Evolutionary conservation across 1,139 yeast species (phyloP), one percentile per base, ranked within the genome.

Genomic region (Kurtzmaniella quercitrusa): DNA sequence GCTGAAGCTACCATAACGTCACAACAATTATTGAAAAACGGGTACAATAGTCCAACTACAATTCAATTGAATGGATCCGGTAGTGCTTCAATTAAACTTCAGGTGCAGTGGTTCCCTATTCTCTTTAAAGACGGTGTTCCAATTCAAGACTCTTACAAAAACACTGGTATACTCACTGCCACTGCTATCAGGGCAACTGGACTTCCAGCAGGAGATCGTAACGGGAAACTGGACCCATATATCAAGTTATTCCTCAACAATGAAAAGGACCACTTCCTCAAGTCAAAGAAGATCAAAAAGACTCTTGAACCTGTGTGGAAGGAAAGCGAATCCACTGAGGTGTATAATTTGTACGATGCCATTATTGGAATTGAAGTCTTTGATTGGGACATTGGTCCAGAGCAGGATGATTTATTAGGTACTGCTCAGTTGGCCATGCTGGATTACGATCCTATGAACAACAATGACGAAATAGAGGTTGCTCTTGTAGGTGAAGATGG

Each of bases 341-440:
- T 85, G 19, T 59, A 68, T 34, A 77, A 85, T 60, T 78, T 87
- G 57, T 79, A 76, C 45, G 82, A 81, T 57, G 79, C 89, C 11
- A 62, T 65, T 3, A 63, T 91, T 46, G 68, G 68, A 47, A 71
- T 87, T 41, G 77, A 73, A 45, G 80, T 87, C 27, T 75, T 62
- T 55, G 98, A 93, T 60, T 91, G 97, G 96, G 98, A 93, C 65
- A 79, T 91, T 52, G 96, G 96, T 50, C 81, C 86, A 25, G 88
- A 82, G 50, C 80, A 77, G 49, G 94, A 93, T 62, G 98, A 93
- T 62, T 71, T 75, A 48, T 72, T 93, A 46, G 96, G 98, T 45
- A 67, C 67, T 31, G 89, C 83, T n/a, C 55, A 58, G 23, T 60
- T 90, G 46, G 75, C 79, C 15, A 66, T 93, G 49, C 63, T 77